phyloP scores from a whole-genome alignment of 495 filamentous ascomycete genomes.

The Sphaerosporella brunnea region DNA sequence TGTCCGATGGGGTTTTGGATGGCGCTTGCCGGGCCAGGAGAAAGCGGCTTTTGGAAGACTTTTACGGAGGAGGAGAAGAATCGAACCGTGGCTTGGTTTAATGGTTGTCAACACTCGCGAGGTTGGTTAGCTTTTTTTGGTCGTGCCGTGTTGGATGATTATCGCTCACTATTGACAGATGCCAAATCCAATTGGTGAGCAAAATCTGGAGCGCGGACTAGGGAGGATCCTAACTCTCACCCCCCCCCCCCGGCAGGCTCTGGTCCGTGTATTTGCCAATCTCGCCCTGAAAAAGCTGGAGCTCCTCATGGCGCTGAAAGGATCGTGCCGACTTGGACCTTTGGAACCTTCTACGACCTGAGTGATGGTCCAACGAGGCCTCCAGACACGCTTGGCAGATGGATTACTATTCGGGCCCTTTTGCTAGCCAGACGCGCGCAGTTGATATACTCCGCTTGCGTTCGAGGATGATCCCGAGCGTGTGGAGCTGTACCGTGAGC shows the following conservation, averaged over 20 bases:
- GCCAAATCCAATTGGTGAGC: conserved; percentile 37
- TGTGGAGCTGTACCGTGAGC: conserved; percentile 47
- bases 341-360: conserved; percentile 60
- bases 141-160: no score
- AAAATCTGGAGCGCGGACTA: neutral
- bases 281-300: conserved; percentile 55
- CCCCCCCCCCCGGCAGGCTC: conserved; percentile 34
- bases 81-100: conserved; percentile 51
- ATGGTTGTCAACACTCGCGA: conserved; percentile 57
- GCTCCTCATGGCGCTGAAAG: conserved; percentile 46
- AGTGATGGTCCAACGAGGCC: conserved; percentile 65
- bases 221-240: neutral
- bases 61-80: conserved; percentile 39
- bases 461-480: conserved; percentile 47
- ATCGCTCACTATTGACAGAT: neutral
- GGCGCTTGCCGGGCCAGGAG: neutral
- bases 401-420: conserved; percentile 69
- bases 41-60: conserved; percentile 43
- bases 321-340: conserved; percentile 55
- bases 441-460: conserved; percentile 52
- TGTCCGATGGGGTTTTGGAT: conserved; percentile 42
- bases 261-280: conserved; percentile 72
- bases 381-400: conserved; percentile 60
- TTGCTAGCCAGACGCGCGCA: conserved; percentile 63
- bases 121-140: no score